Evolutionary conservation across 306 rosid genomes (phyloP).

Genomic region (Prunus mume): DNA sequence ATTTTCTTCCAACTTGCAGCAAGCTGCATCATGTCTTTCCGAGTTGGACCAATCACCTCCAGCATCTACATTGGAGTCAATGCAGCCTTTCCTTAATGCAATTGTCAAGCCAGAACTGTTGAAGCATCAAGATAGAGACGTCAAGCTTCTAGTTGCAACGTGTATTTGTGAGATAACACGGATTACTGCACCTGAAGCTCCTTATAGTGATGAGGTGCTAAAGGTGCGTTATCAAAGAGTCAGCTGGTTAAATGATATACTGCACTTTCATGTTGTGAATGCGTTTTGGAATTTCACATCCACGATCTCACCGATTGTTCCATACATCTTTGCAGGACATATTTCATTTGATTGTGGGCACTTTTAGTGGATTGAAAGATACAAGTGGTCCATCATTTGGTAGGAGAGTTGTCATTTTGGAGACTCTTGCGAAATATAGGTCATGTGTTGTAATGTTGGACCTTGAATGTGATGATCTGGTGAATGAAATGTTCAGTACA

Average conservation of each 20-base stretch:
- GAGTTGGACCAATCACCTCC: conserved; percentile 94
- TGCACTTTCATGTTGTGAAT: conserved; percentile 3
- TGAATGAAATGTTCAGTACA: conserved; percentile 84
- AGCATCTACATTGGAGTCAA: conserved; percentile 62
- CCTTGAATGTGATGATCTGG: conserved; percentile 95
- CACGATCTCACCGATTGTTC: conserved; percentile 21
- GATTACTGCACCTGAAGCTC: conserved; percentile 98
- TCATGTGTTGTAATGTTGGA: conserved; percentile 99
- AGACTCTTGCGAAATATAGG: conserved; percentile 96
- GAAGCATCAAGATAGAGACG: conserved; percentile 92
- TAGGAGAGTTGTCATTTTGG: conserved; percentile 93
- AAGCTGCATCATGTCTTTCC: conserved; percentile 76
- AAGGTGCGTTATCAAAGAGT: conserved; percentile 49
- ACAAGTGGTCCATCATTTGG: conserved; percentile 90
- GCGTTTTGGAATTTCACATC: conserved; percentile 11
- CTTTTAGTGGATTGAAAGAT: conserved; percentile 87
- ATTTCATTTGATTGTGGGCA: conserved; percentile 82
- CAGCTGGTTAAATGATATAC: conserved; percentile 19
- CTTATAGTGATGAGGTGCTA: conserved; percentile 82
- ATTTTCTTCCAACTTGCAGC: conserved; percentile 57
- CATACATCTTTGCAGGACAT: conserved; percentile 65
- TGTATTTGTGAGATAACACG: conserved; percentile 96
- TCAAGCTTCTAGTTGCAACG: conserved; percentile 94
- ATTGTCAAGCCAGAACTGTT: conserved; percentile 83
- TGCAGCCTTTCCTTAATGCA: conserved; percentile 82